A percentile compares a stretch with the other conserved stretches of the same genome.
Conservation (phyloP, 495 filamentous ascomycete species). For the Daldinia grandis region DNA sequence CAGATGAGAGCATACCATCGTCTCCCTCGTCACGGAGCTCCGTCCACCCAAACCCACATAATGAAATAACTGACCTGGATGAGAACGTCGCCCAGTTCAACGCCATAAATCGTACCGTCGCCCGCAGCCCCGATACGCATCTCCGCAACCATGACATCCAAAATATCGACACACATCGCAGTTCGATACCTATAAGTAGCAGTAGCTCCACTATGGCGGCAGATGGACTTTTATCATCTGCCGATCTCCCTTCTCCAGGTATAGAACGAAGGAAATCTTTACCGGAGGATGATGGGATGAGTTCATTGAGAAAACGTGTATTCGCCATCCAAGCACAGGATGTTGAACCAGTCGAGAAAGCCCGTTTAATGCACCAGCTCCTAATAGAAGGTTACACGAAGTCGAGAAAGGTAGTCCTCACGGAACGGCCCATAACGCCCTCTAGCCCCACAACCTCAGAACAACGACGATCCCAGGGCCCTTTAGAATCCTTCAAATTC, state of each 20-base stretch:
- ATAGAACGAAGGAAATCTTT: constrained; percentile 52
- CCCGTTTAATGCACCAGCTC: constrained; percentile 80
- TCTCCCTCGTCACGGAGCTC: constrained; percentile 39
- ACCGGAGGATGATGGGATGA: constrained; percentile 95
- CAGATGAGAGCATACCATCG: constrained; percentile 33
- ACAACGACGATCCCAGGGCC: constrained; percentile 40
- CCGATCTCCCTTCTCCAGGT: background rate
- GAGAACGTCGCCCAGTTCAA: constrained; percentile 2
- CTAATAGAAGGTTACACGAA: constrained; percentile 80
- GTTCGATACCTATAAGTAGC: constrained; percentile 16
- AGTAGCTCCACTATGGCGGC: constrained; percentile 12
- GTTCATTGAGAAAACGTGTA: constrained; percentile 75
- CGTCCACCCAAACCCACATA: constrained; percentile 33
- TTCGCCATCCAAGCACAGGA: constrained; percentile 74
- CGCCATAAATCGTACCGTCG: constrained; percentile 3
- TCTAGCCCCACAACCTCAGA: constrained; percentile 41
- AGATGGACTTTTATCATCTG: constrained; percentile 9
- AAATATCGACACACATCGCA: constrained; percentile 7
- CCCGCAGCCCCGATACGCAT: constrained; percentile 11
- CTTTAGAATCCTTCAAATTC: constrained; percentile 51
- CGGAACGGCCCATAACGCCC: constrained; percentile 45
- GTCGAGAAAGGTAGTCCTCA: constrained; percentile 52
- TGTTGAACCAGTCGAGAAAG: constrained; percentile 76
- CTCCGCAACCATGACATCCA: constrained; percentile 16
- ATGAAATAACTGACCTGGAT: constrained; percentile 11